Base-by-base conservation (phyloP, 805 yeast genomes). In the Teunomyces atbi region DNA sequence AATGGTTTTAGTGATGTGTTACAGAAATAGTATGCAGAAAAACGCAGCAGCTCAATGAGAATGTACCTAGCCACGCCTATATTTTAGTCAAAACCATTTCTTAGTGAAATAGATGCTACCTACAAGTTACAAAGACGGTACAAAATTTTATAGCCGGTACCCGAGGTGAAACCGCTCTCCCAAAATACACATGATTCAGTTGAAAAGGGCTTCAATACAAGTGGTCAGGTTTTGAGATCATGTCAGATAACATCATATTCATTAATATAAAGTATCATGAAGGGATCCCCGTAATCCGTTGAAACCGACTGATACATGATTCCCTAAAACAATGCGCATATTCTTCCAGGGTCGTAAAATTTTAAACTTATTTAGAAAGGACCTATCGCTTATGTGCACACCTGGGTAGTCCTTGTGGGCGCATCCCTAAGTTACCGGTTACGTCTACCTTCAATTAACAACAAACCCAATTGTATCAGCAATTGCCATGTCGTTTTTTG, bases 401-500 rank as follows among this genome's bases (percentile, higher is more conserved):
- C 39, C 39, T 30, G 7, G 16, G 18, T 12, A 7, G 20, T 21
- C 39, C 15, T n/a, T 36, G 39, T 36, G 39, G 39, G 39, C 39
- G 39, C 39, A 36, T 36, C 39, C 39, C 39, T 21, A 36, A 36
- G 12, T 36, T 36, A 20, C 27, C 39, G 28, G 28, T 36, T 21
- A 36, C 39, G n/a, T 20, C 39, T 34, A 23, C 40, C 20, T 16
- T 19, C 16, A 21, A 20, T n/a, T 5, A 20, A n/a, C 36, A 41
- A 12, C 19, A 45, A 12, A 40, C 18, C 7, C 20, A 37, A 36
- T 20, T 21, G 39, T 36, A 13, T 34, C 12, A 28, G 8, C 49
- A 45, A 41, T 27, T 37, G 33, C 44, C 10, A 78, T 79, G 84
- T 74, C 81, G 35, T 74, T 79, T 57, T 72, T 79, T 49, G 81